Evolutionary conservation across 192 early-diverging fungal genomes (phyloP), one percentile per base, ranked within the genome.

Genomic region (Dissophora ornata): DNA sequence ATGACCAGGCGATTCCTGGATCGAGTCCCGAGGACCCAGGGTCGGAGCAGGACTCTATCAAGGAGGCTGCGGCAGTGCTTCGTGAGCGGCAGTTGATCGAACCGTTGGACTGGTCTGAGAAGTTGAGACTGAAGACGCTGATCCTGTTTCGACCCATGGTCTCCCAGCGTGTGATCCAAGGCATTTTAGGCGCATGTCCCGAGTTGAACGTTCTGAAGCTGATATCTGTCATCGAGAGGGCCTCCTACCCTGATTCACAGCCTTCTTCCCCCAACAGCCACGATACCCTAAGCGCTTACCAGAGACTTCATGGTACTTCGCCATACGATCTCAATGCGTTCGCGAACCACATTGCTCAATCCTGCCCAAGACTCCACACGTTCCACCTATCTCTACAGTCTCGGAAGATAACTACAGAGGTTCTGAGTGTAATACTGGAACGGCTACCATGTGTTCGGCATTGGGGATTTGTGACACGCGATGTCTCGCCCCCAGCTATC

Each of bases 401-500:
- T 0, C 47, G 60, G 3, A 38, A 38, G n/a, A 2, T 62, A 0
- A 15, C 19, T 16, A 11, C 47, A 5, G 60, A 42, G 28, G 38
- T 33, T 21, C 10, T 62, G 19, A 50, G 8, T 15, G 2, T 18
- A 0, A 62, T 62, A 7, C 34, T 62, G 24, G 36, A 38, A 5
- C 48, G 48, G 26, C 22, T 62, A 2, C 19, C 60, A 15, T 25
- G 2, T n/a, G 48, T 62, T 4, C 60, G 48, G 19, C 60, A 62
- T 18, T 62, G 60, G 60, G 32, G 60, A 21, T 62, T 62, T 62
- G 47, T 25, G 3, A 50, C 48, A 15, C 60, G 48, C 10, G 60
- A 62, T 32, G 21, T 62, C 11, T 22, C 29, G 15, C 2, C 41
- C 0, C 60, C 33, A 0, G 21, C 11, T 2, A 50, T 62, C 4